These are phyloP conservation scores for Bothriochloa decipiens DNA, from an alignment of 176 grass and related monocot species.

Conservation along the genomic window DNA sequence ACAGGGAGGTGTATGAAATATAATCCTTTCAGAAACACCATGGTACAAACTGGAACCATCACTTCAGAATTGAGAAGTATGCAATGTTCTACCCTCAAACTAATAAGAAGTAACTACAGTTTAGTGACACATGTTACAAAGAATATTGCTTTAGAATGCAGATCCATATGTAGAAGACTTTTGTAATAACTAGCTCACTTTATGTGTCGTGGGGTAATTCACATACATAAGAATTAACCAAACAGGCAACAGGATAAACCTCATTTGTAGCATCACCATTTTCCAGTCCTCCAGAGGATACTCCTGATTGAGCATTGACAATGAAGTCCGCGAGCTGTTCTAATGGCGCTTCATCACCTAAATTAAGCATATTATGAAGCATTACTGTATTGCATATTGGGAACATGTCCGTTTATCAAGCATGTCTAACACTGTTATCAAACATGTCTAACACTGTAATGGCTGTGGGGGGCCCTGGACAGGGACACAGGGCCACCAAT, in stretches of 20 bases:
- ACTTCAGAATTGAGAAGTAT: background rate
- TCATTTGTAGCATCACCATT: slow-evolving; percentile 49
- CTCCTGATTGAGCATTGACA: slow-evolving; percentile 57
- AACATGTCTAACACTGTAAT: background rate
- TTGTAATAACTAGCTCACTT: background rate
- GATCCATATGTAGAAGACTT: background rate
- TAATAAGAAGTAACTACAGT: background rate
- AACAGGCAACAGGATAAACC: slow-evolving; percentile 29
- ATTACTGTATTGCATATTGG: slow-evolving; percentile 24
- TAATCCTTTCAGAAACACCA: background rate
- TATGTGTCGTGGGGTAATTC: background rate
- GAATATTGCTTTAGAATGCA: slow-evolving; percentile 6
- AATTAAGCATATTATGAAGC: slow-evolving; percentile 43
- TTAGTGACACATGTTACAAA: slow-evolving; percentile 9
- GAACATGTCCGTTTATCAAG: background rate
- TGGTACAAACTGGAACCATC: background rate
- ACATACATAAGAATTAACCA: slow-evolving; percentile 29
- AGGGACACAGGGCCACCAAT: background rate
- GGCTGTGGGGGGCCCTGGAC: background rate
- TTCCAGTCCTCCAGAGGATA: slow-evolving; percentile 37
- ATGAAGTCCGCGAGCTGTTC: slow-evolving; percentile 75
- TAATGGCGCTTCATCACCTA: slow-evolving; percentile 68
- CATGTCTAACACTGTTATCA: background rate
- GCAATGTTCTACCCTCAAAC: slow-evolving; percentile 34
- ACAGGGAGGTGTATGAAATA: background rate